Base-by-base conservation (phyloP, 208 protist genomes). In the Eutreptiella sp. region DNA sequence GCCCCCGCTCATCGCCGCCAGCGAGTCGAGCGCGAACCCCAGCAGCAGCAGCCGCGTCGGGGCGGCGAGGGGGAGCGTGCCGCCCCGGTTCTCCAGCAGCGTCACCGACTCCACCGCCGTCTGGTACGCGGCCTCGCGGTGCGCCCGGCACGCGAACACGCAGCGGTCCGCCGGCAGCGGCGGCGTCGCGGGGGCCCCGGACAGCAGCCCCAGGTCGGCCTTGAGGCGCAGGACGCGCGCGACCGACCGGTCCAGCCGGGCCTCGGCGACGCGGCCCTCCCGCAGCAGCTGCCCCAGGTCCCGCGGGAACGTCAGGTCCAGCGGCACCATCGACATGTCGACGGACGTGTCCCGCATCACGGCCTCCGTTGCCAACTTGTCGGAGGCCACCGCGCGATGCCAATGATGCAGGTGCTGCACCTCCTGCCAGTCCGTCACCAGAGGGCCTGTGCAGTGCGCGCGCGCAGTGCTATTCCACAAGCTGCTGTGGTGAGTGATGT, bases 351-450 rank as follows among this genome's bases (percentile, higher is more conserved):
- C 1, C 14, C 62, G 23, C n/a, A 73, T 46, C 3, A 45, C 28
- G 16, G 54, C 36, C 3, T 36, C 43, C 27, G 55, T 39, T 16
- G 68, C 68, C 33, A 47, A 38, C 19, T 26, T 3, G 3, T 36
- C 2, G 7, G 16, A 26, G 3, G 14, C 41, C 38, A 62, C 60
- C 16, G 34, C 46, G 23, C 24, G 33, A 46, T 69, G 63, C 38
- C 29, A 64, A 5, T 38, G n/a, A 26, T 57, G 31, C 4, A 76
- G 52, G 46, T 74, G 38, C 26, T 57, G 9, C 29, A 74, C 60
- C 35, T 73, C 71, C 33, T 7, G 23, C 23, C 45, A 76, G 53
- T 76, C 71, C 19, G 74, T 74, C 16, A 79, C 65, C n/a, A 79
- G 29, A n/a, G n/a, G n/a, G n/a, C n/a, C n/a, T n/a, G n/a, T n/a